These are phyloP conservation scores for Podaxis sp. DNA, from an alignment of 768 basidiomycete species.

Conservation along the genomic window DNA sequence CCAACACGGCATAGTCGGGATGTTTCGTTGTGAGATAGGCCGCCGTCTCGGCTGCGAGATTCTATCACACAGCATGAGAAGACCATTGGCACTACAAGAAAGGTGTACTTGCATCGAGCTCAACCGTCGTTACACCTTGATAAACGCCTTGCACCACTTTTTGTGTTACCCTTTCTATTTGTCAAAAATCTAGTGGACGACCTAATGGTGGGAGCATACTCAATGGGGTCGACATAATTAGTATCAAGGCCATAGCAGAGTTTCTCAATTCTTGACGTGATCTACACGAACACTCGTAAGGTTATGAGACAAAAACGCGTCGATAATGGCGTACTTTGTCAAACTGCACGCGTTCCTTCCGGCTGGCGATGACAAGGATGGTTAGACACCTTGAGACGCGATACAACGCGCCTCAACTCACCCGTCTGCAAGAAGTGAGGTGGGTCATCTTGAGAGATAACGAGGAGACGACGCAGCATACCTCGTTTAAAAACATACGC, in stretches of 20 bases:
- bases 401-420: conserved; percentile 38
- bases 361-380: conserved; percentile 38
- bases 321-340: conserved; percentile 65
- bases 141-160: conserved; percentile 94
- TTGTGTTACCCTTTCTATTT: conserved; percentile 66
- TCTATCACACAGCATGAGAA: conserved; percentile 44
- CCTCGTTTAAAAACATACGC: conserved; percentile 37
- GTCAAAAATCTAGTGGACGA: not conserved
- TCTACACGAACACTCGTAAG: conserved; percentile 42
- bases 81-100: not conserved
- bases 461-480: conserved; percentile 19
- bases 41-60: conserved; percentile 95
- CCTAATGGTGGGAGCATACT: conserved; percentile 46
- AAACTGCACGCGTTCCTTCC: conserved; percentile 91
- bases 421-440: conserved; percentile 37
- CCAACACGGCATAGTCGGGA: conserved; percentile 97
- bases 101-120: conserved; percentile 77
- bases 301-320: conserved; percentile 16
- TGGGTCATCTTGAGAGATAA: conserved; percentile 9
- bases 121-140: conserved; percentile 93
- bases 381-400: conserved; percentile 27
- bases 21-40: conserved; percentile 97
- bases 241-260: conserved; percentile 95
- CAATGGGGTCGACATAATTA: conserved; percentile 90
- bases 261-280: conserved; percentile 83